These are phyloP conservation scores for Tolypocladium cylindrosporum DNA, from an alignment of 2,329 filamentous ascomycete genomes.

Conservation along the genomic window DNA sequence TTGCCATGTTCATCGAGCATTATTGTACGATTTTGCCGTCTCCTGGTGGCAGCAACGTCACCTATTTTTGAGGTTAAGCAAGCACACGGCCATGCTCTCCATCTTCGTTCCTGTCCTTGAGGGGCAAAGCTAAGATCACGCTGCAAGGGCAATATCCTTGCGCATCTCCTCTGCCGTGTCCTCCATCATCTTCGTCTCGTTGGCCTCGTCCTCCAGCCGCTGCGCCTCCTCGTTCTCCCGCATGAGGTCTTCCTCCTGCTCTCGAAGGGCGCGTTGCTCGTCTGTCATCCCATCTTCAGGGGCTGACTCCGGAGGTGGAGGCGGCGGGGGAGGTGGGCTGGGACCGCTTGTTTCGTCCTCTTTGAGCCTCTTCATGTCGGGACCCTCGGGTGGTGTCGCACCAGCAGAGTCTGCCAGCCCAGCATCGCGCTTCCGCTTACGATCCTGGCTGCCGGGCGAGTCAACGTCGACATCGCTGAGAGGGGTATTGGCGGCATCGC, in stretches of 20 bases:
- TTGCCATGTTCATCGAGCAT: neutral
- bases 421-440: slow-evolving; percentile 55
- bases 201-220: slow-evolving; percentile 38
- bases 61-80: neutral
- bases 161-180: slow-evolving; percentile 12
- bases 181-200: slow-evolving; percentile 16
- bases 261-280: slow-evolving; percentile 33
- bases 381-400: slow-evolving; percentile 44
- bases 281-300: slow-evolving; percentile 25
- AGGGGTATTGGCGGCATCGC: slow-evolving; percentile 23
- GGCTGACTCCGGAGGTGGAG: slow-evolving; percentile 31
- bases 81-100: neutral
- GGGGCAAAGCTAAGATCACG: neutral
- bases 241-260: slow-evolving; percentile 40
- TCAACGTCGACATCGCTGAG: slow-evolving; percentile 31
- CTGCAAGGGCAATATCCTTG: slow-evolving; percentile 11
- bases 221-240: slow-evolving; percentile 46
- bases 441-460: slow-evolving; percentile 37
- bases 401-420: slow-evolving; percentile 28
- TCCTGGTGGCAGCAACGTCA: neutral
- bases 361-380: slow-evolving; percentile 42
- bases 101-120: neutral
- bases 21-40: neutral
- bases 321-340: slow-evolving; percentile 36
- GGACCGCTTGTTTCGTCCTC: slow-evolving; percentile 31